Base-by-base conservation (phyloP, 805 yeast species). In the Metschnikowia reukaufii region DNA sequence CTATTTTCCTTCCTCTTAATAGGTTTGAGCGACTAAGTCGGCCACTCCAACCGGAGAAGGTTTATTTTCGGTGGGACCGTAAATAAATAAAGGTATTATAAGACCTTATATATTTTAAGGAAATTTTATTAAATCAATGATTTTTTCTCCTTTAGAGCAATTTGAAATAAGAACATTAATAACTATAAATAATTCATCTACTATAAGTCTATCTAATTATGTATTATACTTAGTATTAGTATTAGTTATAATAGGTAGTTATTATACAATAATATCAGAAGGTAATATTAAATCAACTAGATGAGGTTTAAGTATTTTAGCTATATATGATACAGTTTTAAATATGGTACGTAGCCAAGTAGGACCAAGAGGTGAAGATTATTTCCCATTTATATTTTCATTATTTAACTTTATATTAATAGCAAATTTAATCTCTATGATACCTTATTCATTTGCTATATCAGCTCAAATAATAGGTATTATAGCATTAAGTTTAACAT, bases 401-500 rank as follows among this genome's bases (percentile, higher is more conserved):
- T 36, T 35, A 35, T 35, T 35, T 35, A 35, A 35, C 23, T 35
- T 35, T 16, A 35, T 35, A 18, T 35, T 35, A 35, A 32, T 32
- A 12, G 35, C 23, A 8, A 16, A 25, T 25, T 25, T 25, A 25
- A 25, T 25, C 12, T 25, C 35, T 32, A 32, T 32, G 35, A 32
- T 32, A 15, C 35, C 35, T 32, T 36, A 36, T 36, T 36, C 39
- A 12, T 36, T 36, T 36, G 39, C 39, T 36, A 36, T 36, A 36
- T 36, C 39, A 36, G 39, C 39, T 36, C 39, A 36, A 21, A 36
- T 36, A 36, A 16, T 37, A 25, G 40, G 35, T 39, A 39, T 39
- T 29, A 39, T 39, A 27, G n/a, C 35, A 13, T 39, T 39, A 39
- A 39, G 42, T 39, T 39, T 39, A 18, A 39, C 42, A 17, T 39